These are phyloP conservation scores for Acephala macrosclerotiorum DNA, from an alignment of 2,329 filamentous ascomycete species.

Conservation along the genomic window DNA sequence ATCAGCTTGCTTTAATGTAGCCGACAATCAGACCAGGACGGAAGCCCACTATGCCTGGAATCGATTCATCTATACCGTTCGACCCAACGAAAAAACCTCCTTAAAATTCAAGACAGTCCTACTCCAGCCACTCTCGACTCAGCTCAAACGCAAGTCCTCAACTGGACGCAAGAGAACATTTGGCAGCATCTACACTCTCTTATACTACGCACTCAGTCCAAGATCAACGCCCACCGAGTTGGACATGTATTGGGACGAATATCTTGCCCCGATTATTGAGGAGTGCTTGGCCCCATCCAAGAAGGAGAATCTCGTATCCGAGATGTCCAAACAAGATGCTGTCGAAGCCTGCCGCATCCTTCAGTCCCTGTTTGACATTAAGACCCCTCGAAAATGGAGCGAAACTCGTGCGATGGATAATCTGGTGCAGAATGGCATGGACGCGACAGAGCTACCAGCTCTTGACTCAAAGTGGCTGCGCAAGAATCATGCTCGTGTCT, in stretches of 20 bases:
- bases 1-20: conserved; percentile 83
- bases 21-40: conserved; percentile 72
- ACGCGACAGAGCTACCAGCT: conserved; percentile 78
- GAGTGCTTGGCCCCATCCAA: conserved; percentile 55
- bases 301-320: conserved; percentile 47
- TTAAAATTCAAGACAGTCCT: conserved; percentile 67
- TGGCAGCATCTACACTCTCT: conserved; percentile 78
- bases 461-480: conserved; percentile 90
- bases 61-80: conserved; percentile 78
- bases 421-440: conserved; percentile 44
- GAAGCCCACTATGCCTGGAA: conserved; percentile 89
- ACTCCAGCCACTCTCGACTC: conserved; percentile 71
- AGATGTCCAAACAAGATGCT: conserved; percentile 54
- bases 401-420: conserved; percentile 73
- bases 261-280: conserved; percentile 69
- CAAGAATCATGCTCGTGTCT: conserved; percentile 70
- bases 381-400: conserved; percentile 69
- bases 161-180: conserved; percentile 61
- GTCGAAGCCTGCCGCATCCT: conserved; percentile 73
- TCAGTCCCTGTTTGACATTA: conserved; percentile 71
- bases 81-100: conserved; percentile 65
- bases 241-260: conserved; percentile 80
- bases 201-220: conserved; percentile 85
- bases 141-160: conserved; percentile 67
- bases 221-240: conserved; percentile 69